These are phyloP conservation scores for Leptographium radiaticola DNA, from an alignment of 2,329 filamentous ascomycete species.

Conservation along the genomic window DNA sequence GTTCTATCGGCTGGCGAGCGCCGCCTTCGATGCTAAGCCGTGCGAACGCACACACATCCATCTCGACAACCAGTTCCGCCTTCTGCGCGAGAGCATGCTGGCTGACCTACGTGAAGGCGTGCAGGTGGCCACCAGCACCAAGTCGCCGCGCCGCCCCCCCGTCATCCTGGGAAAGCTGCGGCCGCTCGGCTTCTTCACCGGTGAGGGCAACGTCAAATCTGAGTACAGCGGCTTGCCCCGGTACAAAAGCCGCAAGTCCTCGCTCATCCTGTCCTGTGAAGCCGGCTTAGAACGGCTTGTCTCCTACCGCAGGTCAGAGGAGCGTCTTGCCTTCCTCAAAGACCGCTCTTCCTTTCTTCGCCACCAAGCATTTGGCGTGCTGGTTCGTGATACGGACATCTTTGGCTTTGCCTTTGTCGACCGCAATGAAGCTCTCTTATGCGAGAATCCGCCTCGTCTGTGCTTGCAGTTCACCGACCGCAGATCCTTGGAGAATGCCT, in stretches of 20 bases:
- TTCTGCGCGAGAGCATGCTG: constrained; percentile 59
- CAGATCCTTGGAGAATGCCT: constrained; percentile 28
- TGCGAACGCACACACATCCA: constrained; percentile 28
- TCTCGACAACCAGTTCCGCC: constrained; percentile 58
- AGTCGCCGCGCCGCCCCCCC: background rate
- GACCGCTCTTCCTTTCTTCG: constrained; percentile 33
- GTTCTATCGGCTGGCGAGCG: constrained; percentile 41
- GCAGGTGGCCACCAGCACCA: constrained; percentile 24
- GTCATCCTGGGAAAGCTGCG: background rate
- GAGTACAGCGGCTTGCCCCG: background rate
- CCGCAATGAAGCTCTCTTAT: constrained; percentile 26
- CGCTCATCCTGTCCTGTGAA: background rate
- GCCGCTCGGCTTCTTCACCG: background rate
- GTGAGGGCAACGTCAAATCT: background rate
- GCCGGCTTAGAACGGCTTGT: background rate
- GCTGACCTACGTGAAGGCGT: constrained; percentile 50
- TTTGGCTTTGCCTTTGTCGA: constrained; percentile 48
- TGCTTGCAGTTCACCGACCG: constrained; percentile 40
- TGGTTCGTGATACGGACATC: constrained; percentile 37
- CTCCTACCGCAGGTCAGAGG: background rate
- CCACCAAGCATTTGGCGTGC: constrained; percentile 47
- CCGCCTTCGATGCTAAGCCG: constrained; percentile 22
- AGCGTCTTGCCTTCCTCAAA: constrained; percentile 28
- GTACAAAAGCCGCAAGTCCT: background rate
- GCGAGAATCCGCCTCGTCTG: constrained; percentile 23